Evolutionary conservation across 805 yeast species (phyloP).

Genomic region (Pichia membranifaciens): DNA sequence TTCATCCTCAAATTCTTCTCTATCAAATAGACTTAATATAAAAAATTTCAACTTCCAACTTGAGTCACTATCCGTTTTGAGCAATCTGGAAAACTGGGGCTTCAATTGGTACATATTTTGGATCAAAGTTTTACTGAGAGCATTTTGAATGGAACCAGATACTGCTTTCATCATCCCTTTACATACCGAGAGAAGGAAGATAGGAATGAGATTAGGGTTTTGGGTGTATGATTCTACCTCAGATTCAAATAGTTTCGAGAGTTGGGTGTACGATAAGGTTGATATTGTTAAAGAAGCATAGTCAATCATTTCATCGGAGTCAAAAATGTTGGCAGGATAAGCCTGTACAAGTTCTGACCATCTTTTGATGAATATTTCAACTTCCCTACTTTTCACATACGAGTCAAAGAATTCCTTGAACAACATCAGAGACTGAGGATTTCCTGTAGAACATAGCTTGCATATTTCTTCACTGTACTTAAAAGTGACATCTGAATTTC

Average conservation of each 20-base stretch:
- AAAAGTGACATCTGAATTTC: conserved; percentile 57
- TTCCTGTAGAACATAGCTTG: conserved; percentile 5
- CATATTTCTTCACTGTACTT: conserved; percentile 35
- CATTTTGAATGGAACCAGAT: conserved; percentile 27
- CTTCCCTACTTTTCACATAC: conserved; percentile 53
- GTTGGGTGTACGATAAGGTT: conserved; percentile 43
- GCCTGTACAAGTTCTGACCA: conserved; percentile 33
- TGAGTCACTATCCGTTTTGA: conserved; percentile 17
- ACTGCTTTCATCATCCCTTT: conserved; percentile 36
- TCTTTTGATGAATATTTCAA: conserved; percentile 39
- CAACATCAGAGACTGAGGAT: neutral
- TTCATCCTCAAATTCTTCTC: conserved; percentile 17
- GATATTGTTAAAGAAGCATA: conserved; percentile 37
- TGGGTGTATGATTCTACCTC: conserved; percentile 13
- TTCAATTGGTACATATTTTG: conserved; percentile 16
- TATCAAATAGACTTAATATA: conserved; percentile 43
- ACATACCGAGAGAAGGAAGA: conserved; percentile 28
- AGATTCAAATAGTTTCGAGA: conserved; percentile 25
- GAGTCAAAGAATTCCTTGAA: conserved; percentile 30
- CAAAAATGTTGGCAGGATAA: conserved; percentile 7
- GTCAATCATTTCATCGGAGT: conserved; percentile 29
- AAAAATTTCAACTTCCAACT: conserved; percentile 44
- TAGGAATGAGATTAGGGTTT: conserved; percentile 12
- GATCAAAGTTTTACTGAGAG: conserved; percentile 20
- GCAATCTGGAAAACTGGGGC: conserved; percentile 19